Base-by-base conservation (phyloP, 352 stramenopile genomes). In the Pythium dissotocum region DNA sequence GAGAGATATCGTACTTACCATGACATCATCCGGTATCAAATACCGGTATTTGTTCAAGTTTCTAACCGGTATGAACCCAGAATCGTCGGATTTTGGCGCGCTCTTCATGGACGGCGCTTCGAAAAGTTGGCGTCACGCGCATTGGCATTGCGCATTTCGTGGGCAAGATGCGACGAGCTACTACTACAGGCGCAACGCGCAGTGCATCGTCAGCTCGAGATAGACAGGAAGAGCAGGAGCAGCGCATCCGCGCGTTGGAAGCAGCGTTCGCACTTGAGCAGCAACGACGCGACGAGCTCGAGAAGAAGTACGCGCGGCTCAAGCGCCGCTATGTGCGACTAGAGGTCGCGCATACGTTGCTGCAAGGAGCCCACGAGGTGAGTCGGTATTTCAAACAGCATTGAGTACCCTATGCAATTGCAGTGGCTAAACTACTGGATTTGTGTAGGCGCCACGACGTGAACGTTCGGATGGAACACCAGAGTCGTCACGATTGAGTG, bases 231-330 rank as follows among this genome's bases (percentile, higher is more conserved):
- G 54, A 65, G 16, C 42, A 69, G 55, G 54, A 73, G 44, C 44
- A 70, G 40, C 55, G 61, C 40, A 30, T 90, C 38, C 71, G 66
- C 36, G 72, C 70, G 32, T 79, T 90, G 18, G 79, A 88, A 61
- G 64, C 56, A 4, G 76, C 78, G 32, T 87, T 83, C 49, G 61
- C 79, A 53, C 70, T 77, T 21, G 81, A 90, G 75, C 71, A 77
- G 2, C 69, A 74, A 42, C 79, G 85, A 51, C 77, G 82, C 51
- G 77, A 87, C 36, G 42, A 77, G 28, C 58, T 90, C 16, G 77
- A 90, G 61, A 83, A 85, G 63, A 93, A 93, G 67, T 93, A 93
- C 57, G 72, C 75, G 49, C 78, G 78, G 1, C 71, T 93, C 62
- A 93, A 93, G 66, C 80, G 84, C 7, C 76, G 73, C 40, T 91